These are phyloP conservation scores for Trematosphaeria pertusa DNA, from an alignment of 2,329 filamentous ascomycete species.

Conservation along the genomic window DNA sequence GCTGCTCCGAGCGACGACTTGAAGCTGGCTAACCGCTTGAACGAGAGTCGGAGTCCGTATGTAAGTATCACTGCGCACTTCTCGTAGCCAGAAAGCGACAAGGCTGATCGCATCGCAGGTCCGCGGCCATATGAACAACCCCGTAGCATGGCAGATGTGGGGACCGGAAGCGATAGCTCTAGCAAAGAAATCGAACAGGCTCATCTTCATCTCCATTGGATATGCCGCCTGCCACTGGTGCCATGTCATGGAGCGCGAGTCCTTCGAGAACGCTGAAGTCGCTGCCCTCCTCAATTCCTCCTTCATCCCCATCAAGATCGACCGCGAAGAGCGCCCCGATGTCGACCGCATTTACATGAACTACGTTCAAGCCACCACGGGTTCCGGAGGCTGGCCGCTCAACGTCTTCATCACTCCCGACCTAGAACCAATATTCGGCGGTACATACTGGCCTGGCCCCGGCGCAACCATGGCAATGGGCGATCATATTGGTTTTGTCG, in stretches of 20 bases:
- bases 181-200: constrained; percentile 81
- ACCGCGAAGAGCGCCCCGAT: constrained; percentile 92
- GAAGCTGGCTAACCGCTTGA: constrained; percentile 62
- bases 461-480: constrained; percentile 60
- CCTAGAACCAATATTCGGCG: constrained; percentile 91
- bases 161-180: constrained; percentile 76
- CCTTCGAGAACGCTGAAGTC: constrained; percentile 83
- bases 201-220: constrained; percentile 93
- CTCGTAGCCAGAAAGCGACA: neutral
- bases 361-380: constrained; percentile 92
- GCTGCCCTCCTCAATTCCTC: constrained; percentile 82
- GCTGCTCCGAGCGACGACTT: constrained; percentile 29
- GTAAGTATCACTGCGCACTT: constrained; percentile 52
- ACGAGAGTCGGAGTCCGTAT: constrained; percentile 71
- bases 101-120: constrained; percentile 57
- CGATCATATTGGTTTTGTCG: constrained; percentile 77
- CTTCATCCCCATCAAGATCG: constrained; percentile 91
- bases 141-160: constrained; percentile 91
- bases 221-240: constrained; percentile 94
- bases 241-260: constrained; percentile 92
- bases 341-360: constrained; percentile 98
- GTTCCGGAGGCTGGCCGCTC: constrained; percentile 89
- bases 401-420: constrained; percentile 97
- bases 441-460: constrained; percentile 93
- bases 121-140: constrained; percentile 77